Evolutionary conservation across 1,284 basidiomycete species (phyloP).

Genomic region (Coniophora puteana): DNA sequence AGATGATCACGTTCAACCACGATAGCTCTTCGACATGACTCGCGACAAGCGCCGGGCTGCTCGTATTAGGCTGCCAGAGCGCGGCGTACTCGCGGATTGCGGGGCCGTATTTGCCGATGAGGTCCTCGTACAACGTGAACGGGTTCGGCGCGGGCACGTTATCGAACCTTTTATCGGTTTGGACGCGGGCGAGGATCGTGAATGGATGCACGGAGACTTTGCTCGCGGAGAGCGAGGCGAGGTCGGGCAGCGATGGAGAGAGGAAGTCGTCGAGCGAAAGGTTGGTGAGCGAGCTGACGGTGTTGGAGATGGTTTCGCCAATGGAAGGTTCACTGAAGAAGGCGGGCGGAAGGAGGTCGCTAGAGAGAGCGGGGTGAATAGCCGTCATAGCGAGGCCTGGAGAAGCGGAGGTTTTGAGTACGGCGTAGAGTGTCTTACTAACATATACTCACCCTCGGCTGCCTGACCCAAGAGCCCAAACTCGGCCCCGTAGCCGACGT

Average conservation of each 20-base stretch:
- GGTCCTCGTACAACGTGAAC: constrained; percentile 20
- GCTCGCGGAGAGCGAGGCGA: constrained; percentile 10
- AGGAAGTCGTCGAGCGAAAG: constrained; percentile 10
- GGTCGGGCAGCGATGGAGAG: constrained; percentile 17
- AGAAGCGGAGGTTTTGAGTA: not conserved
- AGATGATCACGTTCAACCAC: constrained; percentile 38
- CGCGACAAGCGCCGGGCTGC: constrained; percentile 24
- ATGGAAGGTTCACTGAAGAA: constrained; percentile 2
- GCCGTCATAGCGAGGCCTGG: constrained; percentile 43
- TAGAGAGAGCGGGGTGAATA: constrained; percentile 29
- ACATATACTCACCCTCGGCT: constrained; percentile 27
- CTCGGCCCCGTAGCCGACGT: constrained; percentile 32
- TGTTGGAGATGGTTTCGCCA: constrained; percentile 3
- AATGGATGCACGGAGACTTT: constrained; percentile 31
- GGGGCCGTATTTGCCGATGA: constrained; percentile 33
- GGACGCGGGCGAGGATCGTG: constrained; percentile 41
- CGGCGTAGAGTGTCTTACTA: not conserved
- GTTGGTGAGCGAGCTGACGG: not conserved
- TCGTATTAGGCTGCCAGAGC: constrained; percentile 44
- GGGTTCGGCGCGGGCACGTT: constrained; percentile 14
- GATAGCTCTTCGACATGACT: constrained; percentile 36
- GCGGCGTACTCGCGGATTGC: constrained; percentile 40
- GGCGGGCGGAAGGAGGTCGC: constrained; percentile 19
- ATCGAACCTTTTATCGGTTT: constrained; percentile 38
- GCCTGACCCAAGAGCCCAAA: constrained; percentile 28